A percentile compares a stretch with the other conserved stretches of the same genome.
Evolutionary conservation across 257 asterid species (phyloP).

Genomic region (Perilla frutescens): DNA sequence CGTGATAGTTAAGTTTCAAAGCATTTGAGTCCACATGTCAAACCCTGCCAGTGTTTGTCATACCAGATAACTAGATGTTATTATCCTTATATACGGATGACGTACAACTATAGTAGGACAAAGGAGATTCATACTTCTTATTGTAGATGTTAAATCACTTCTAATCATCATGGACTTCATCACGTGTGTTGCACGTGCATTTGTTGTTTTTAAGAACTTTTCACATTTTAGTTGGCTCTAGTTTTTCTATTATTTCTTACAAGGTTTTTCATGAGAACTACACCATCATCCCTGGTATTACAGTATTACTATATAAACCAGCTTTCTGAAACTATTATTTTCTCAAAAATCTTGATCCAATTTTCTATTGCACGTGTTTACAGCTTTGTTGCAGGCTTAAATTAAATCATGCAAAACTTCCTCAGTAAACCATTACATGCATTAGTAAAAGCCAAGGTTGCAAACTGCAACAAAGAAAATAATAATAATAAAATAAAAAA

Average conservation of each 20-base stretch:
- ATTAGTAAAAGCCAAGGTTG: not conserved
- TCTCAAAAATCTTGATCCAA: not conserved
- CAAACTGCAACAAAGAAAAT: not conserved
- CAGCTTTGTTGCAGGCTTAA: not conserved
- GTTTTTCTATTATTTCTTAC: not conserved
- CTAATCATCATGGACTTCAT: not conserved
- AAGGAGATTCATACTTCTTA: not conserved
- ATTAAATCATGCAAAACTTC: not conserved
- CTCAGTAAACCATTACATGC: not conserved
- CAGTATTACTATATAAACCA: not conserved
- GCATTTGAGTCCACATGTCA: not conserved
- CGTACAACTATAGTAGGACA: not conserved
- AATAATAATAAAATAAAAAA: no score
- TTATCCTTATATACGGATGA: no score
- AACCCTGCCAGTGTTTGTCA: not conserved
- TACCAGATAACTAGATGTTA: not conserved
- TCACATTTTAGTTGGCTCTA: not conserved
- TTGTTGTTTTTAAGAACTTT: slow-evolving; percentile 11
- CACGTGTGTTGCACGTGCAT: not conserved
- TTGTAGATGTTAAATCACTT: not conserved
- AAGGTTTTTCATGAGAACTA: not conserved
- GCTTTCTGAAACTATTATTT: not conserved
- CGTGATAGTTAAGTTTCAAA: not conserved
- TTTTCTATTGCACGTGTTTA: not conserved
- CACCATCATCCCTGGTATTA: not conserved